Evolutionary conservation across 2,329 filamentous ascomycete genomes (phyloP), one percentile per base, ranked within the genome.

Genomic region (Calycina marina): DNA sequence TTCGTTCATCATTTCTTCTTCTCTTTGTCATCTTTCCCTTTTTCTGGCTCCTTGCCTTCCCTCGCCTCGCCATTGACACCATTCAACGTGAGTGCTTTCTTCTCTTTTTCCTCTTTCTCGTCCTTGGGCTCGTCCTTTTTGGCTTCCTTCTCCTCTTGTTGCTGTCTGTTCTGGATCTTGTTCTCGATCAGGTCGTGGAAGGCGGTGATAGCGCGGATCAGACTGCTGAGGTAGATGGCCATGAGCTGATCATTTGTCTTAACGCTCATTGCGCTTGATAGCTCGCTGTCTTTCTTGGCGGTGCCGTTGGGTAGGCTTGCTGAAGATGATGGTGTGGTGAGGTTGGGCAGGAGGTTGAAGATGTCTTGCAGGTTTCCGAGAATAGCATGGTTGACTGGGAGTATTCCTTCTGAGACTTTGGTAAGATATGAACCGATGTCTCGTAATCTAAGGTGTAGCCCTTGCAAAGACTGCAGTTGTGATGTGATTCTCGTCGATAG

Each of bases 101-200:
- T 79, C 30, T 77, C 75, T n/a, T 22, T 22, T 8, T 22, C 20
- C n/a, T n/a, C n/a, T 52, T 85, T 73, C 42, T 66, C 67, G 20
- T 68, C 63, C 44, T 65, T 66, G 41, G 57, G 59, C 35, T 65
- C 58, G 30, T 72, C 72, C 38, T 75, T 83, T 62, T 83, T 83
- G 28, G 65, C 70, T 48, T 96, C 88, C 61, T 88, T 88, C 52
- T 98, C 90, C 53, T 96, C 90, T 52, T 92, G 81, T 56, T 92
- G 83, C 60, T 96, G 86, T 56, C 88, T 73, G 62, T 98, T 98
- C 64, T 96, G 88, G 46, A 96, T 94, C 71, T 98, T 98, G 67
- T 98, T 98, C 65, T 98, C 90, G 45, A 98, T 98, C 46, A 98
- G 63, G 55, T 98, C 90, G 57, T 98, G 90, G 77, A 96, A 98